Conservation (phyloP, 805 yeast genomes). For the Yarrowia alimentaria region DNA sequence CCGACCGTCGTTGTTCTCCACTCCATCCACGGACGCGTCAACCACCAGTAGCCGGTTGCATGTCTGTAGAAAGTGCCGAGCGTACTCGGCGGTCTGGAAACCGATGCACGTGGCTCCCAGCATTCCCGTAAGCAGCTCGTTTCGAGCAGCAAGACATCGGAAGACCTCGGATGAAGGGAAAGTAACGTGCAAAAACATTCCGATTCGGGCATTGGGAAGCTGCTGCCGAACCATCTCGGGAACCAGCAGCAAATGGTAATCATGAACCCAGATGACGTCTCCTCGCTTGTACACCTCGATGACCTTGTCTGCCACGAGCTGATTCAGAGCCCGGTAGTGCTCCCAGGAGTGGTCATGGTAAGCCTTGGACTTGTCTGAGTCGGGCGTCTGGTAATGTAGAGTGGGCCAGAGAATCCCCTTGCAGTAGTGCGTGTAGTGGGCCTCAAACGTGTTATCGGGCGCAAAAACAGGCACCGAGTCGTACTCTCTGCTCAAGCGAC, state of each 20-base stretch:
- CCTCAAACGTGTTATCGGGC: slow-evolving; percentile 76
- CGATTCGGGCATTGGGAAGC: slow-evolving; percentile 81
- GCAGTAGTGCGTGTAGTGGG: slow-evolving; percentile 88
- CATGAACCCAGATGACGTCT: slow-evolving; percentile 89
- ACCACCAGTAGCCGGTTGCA: slow-evolving; percentile 79
- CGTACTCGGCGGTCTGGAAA: slow-evolving; percentile 91
- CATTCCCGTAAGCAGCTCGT: slow-evolving; percentile 71
- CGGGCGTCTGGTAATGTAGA: slow-evolving; percentile 89
- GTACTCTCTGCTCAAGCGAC: slow-evolving; percentile 50
- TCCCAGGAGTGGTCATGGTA: slow-evolving; percentile 96
- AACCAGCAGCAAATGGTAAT: slow-evolving; percentile 83
- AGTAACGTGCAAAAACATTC: slow-evolving; percentile 88
- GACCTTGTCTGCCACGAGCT: slow-evolving; percentile 72
- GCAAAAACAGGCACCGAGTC: slow-evolving; percentile 66
- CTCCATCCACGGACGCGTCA: slow-evolving; percentile 82
- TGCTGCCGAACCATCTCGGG: slow-evolving; percentile 77
- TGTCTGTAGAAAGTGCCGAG: slow-evolving; percentile 89
- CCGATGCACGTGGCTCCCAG: slow-evolving; percentile 85
- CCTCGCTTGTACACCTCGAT: slow-evolving; percentile 65
- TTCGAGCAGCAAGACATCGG: slow-evolving; percentile 87
- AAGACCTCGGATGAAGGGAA: slow-evolving; percentile 96
- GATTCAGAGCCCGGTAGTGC: slow-evolving; percentile 72
- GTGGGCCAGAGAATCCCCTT: slow-evolving; percentile 97
- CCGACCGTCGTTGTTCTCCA: slow-evolving; percentile 52
- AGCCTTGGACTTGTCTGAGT: slow-evolving; percentile 87